These are phyloP conservation scores for Tilletia caries DNA, from an alignment of 1,284 basidiomycete species.

Conservation along the genomic window DNA sequence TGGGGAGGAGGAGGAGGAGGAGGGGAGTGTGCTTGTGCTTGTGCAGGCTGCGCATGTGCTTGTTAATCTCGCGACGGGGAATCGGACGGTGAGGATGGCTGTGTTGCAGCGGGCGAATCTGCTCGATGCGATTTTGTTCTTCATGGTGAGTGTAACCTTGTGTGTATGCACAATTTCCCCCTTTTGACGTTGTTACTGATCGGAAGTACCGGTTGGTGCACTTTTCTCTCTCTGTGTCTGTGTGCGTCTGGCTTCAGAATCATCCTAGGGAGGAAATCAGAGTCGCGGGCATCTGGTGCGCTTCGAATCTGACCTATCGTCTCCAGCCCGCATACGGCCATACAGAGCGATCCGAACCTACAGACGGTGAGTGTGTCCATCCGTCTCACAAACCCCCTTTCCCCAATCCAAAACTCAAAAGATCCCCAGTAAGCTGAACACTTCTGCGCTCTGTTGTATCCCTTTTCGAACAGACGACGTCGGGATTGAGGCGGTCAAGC, in stretches of 20 bases:
- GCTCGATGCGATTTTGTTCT: constrained; percentile 36
- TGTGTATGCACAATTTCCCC: not conserved
- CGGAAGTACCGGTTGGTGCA: not conserved
- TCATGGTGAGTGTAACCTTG: constrained; percentile 24
- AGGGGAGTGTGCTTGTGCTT: constrained; percentile 25
- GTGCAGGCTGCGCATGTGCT: constrained; percentile 44
- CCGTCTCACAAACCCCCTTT: too few relatives aligned
- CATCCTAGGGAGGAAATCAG: constrained; percentile 31
- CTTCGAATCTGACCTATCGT: constrained; percentile 24
- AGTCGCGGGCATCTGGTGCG: constrained; percentile 27
- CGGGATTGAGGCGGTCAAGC: constrained; percentile 22
- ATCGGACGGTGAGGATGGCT: constrained; percentile 25
- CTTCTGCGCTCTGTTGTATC: not conserved
- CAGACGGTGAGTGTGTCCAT: constrained; percentile 1
- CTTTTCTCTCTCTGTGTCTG: not conserved
- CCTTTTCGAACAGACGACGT: not conserved
- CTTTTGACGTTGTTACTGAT: not conserved
- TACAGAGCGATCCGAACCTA: not conserved
- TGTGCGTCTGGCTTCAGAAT: constrained; percentile 21
- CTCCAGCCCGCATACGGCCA: constrained; percentile 11
- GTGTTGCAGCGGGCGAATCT: constrained; percentile 36
- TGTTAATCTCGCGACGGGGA: constrained; percentile 46
- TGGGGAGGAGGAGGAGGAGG: not conserved
- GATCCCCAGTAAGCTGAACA: not conserved
- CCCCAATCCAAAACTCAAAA: not conserved